A percentile compares a stretch with the other conserved stretches of the same genome.
phyloP scores from a whole-genome alignment of 805 yeast genomes.

The Starmerella gropengiesseri region DNA sequence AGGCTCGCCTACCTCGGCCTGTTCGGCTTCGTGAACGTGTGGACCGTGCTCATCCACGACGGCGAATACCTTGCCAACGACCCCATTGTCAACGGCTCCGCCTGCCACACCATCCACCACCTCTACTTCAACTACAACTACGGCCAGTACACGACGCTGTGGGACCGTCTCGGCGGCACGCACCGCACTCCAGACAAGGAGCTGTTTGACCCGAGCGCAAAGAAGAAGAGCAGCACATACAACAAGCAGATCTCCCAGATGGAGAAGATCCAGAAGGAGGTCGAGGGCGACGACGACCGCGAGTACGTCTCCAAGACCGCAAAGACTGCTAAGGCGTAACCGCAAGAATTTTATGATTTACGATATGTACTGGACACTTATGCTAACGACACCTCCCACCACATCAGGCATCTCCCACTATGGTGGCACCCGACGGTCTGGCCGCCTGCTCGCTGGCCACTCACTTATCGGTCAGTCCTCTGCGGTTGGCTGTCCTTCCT shows the following conservation, averaged over 20 bases:
- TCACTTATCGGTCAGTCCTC: too few species aligned
- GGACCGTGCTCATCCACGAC: slow-evolving; percentile 99
- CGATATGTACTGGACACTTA: too few species aligned
- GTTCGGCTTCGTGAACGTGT: slow-evolving; percentile 86
- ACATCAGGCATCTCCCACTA: too few species aligned
- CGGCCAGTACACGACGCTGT: slow-evolving; percentile 94
- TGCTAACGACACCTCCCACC: too few species aligned
- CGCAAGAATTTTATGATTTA: background rate
- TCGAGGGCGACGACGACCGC: slow-evolving; percentile 74
- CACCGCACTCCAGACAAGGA: slow-evolving; percentile 87
- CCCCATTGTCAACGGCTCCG: slow-evolving; percentile 93
- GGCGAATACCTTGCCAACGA: slow-evolving; percentile 91
- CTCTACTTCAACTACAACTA: slow-evolving; percentile 94
- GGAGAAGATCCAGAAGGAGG: slow-evolving; percentile 65
- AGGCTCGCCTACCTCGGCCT: slow-evolving; percentile 69
- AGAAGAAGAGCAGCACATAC: slow-evolving; percentile 54
- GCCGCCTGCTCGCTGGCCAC: too few species aligned
- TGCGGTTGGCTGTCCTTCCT: too few species aligned
- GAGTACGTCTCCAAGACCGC: slow-evolving; percentile 41
- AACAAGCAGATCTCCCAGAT: slow-evolving; percentile 56
- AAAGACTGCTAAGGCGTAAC: background rate
- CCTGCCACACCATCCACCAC: slow-evolving; percentile 96
- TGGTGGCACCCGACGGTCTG: too few species aligned
- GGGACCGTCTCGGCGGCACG: slow-evolving; percentile 94
- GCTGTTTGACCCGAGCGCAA: slow-evolving; percentile 55